Base-by-base conservation (phyloP, 345 rosid genomes). In the Hypericum androsaemum region DNA sequence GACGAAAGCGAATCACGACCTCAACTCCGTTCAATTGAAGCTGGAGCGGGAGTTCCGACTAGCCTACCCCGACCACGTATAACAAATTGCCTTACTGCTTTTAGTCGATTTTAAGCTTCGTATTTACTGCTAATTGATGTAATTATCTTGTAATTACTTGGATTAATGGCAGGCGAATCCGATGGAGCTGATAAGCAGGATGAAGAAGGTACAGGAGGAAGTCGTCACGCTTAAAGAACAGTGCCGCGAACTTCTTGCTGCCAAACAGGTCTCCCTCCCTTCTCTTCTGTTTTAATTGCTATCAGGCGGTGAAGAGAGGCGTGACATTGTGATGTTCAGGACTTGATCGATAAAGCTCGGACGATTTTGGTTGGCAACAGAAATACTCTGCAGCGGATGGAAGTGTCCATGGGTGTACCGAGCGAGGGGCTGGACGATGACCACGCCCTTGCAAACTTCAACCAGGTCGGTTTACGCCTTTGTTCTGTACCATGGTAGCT, bases 341-440 rank as follows among this genome's bases (percentile, higher is more conserved):
- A 90, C 74, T 74, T 89, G 77, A 74, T 89, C 64, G 97, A 89
- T 62, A 87, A 81, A 72, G 94, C 96, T 45, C 78, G 65, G 16
- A 71, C 80, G 3, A 74, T 74, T 74, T 80, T 89, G 35, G 74
- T 86, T 57, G 89, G 85, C 57, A 89, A 84, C 68, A 77, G 80
- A 65, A 82, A 52, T 56, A 64, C 74, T 37, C 50, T 89, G 40
- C 80, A 68, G 62, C 69, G 74, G 60, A 86, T 86, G 88, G 86
- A 89, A 61, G 71, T 66, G 39, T 74, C 87, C 0, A 48, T 67
- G 16, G 80, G 83, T 12, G 64, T 74, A 65, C 67, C 85, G 8
- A 11, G 49, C 9, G 48, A 62, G 0, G 50, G 35, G 9, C 81
- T 72, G 54, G 66, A 68, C 0, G 82, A 80, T 51, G 88, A 89